phyloP scores from a whole-genome alignment of 1,284 basidiomycete species.

The Fomitopsis schrenkii region DNA sequence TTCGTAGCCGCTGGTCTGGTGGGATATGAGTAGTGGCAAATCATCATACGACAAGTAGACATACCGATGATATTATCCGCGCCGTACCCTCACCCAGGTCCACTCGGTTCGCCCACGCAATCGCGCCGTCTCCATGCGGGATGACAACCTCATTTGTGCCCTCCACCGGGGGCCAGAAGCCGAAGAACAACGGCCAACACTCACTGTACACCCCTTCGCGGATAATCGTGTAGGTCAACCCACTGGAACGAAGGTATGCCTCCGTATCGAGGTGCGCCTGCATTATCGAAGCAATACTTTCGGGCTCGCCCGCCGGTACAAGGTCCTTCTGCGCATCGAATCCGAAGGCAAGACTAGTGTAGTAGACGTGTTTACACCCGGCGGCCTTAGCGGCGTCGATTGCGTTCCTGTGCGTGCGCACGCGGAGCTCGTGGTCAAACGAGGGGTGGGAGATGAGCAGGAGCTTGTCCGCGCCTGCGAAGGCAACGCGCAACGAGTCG shows the following conservation, averaged over 20 bases:
- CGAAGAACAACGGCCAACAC: constrained; percentile 33
- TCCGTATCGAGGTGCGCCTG: constrained; percentile 35
- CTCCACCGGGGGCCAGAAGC: constrained; percentile 20
- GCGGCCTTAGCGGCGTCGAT: constrained; percentile 34
- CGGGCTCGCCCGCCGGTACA: background rate
- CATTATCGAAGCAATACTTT: constrained; percentile 31
- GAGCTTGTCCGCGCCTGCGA: constrained; percentile 30
- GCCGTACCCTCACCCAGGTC: constrained; percentile 32
- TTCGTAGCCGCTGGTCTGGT: constrained; percentile 20
- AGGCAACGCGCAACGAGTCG: constrained; percentile 29
- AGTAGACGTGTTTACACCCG: constrained; percentile 32
- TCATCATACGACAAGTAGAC: background rate
- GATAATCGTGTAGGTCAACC: constrained; percentile 32
- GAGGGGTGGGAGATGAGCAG: constrained; percentile 35
- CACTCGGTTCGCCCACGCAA: constrained; percentile 29
- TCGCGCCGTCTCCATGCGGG: constrained; percentile 26
- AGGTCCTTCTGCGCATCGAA: constrained; percentile 8
- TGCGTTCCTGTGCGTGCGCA: constrained; percentile 28
- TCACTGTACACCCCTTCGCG: constrained; percentile 37
- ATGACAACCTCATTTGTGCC: constrained; percentile 10
- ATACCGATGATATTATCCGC: constrained; percentile 24
- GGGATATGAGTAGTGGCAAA: background rate
- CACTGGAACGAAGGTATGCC: constrained; percentile 29
- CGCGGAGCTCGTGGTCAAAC: constrained; percentile 30
- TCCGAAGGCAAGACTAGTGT: constrained; percentile 35